Base-by-base conservation (phyloP, 345 rosid species). In the Tarenaya hassleriana region DNA sequence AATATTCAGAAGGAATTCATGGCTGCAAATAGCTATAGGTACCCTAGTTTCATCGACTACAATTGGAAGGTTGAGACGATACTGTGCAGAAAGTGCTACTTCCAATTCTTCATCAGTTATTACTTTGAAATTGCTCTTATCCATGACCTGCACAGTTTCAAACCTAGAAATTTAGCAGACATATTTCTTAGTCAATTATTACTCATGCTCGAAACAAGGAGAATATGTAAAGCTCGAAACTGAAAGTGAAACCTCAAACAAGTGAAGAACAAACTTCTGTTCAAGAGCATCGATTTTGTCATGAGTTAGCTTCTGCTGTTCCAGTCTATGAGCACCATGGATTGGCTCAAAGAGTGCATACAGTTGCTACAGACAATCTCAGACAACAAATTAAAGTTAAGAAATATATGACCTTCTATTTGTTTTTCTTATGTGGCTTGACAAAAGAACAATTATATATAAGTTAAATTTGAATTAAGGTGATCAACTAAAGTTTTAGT, bases 1-100 rank as follows among this genome's bases (percentile, higher is more conserved):
- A n/a, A n/a, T 11, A 2, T 20, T 29, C 21, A 48, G 35, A 48
- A 5, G 29, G 29, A 24, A 24, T 24, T 24, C 29, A 24, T 2
- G 5, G 29, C 5, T 24, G 29, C n/a, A n/a, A n/a, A n/a, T n/a
- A n/a, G n/a, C n/a, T n/a, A 24, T 2, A 50, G 21, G 46, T 38
- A 81, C 96, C 94, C 79, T 84, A 8, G 69, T 32, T 54, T 84
- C 96, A 52, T 87, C 61, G 48, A 84, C 87, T 15, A 55, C 66
- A 42, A 87, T 84, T 3, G 96, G 96, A 35, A 87, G 85, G 75
- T 84, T 84, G 41, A 81, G 73, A 37, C 75, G 83, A 61, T 87
- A 87, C 16, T 87, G 90, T 41, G 73, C 87, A 17, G 87, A 69
- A 41, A 64, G 74, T 11, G 96, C 94, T 55, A 87, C 63, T 29